Conservation (phyloP, 345 rosid genomes). For the Salix caprea region DNA sequence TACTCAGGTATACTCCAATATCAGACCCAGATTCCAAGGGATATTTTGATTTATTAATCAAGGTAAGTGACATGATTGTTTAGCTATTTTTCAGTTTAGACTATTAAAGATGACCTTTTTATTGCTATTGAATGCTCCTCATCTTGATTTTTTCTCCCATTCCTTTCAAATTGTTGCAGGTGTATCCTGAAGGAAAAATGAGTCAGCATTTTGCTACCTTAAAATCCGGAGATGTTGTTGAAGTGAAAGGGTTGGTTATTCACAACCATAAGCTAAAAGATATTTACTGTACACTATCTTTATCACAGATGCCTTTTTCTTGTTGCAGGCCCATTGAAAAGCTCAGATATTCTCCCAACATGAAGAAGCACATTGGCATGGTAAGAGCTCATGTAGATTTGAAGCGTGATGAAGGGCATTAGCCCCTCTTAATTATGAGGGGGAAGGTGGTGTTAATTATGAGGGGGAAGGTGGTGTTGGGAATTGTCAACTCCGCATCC, state of each 20-base stretch:
- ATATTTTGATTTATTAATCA: constrained; percentile 77
- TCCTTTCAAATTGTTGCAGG: constrained; percentile 40
- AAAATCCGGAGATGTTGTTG: constrained; percentile 84
- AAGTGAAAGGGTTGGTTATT: constrained; percentile 74
- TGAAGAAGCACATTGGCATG: constrained; percentile 98
- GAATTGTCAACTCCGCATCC: too few species aligned
- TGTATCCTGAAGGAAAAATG: constrained; percentile 96
- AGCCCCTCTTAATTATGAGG: too few species aligned
- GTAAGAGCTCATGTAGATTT: constrained; percentile 36
- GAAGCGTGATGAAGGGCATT: constrained; percentile 1
- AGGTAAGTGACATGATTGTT: constrained; percentile 42
- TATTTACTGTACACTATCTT: neutral
- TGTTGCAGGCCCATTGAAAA: constrained; percentile 84
- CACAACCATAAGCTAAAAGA: neutral
- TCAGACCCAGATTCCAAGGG: constrained; percentile 90
- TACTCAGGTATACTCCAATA: constrained; percentile 83
- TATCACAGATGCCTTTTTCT: constrained; percentile 15
- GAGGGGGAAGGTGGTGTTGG: too few species aligned
- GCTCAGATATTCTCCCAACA: constrained; percentile 82
- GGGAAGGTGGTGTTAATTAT: too few species aligned
- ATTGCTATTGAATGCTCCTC: neutral
- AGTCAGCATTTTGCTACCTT: constrained; percentile 94
- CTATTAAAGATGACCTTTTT: constrained; percentile 9
- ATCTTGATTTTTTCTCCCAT: neutral
- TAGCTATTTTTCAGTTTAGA: neutral